These are phyloP conservation scores for Gardenia jasminoides DNA, from an alignment of 257 asterid genomes.

Conservation along the genomic window DNA sequence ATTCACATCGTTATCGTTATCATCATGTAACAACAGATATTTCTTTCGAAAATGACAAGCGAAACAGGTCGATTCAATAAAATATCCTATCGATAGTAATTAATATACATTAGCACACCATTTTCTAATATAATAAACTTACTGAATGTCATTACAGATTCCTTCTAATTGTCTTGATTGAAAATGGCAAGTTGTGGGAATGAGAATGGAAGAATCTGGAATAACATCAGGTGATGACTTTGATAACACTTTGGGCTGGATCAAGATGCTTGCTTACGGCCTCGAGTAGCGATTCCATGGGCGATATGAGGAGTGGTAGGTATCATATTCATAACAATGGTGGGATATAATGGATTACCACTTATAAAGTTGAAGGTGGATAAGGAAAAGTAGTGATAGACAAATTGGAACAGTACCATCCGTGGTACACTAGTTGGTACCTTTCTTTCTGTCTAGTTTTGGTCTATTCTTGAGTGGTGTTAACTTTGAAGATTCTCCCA, in stretches of 20 bases:
- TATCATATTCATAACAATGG: neutral
- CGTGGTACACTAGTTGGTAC: constrained; percentile 1
- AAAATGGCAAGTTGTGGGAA: neutral
- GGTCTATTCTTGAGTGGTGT: neutral
- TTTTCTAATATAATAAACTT: neutral
- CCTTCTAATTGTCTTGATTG: constrained; percentile 1
- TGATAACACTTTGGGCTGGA: neutral
- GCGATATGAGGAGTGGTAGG: neutral
- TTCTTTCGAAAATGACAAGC: neutral
- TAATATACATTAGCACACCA: no score
- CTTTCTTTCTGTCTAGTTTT: neutral
- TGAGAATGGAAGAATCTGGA: constrained; percentile 10
- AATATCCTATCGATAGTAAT: no score
- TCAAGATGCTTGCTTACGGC: constrained; percentile 8
- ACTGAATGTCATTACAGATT: neutral
- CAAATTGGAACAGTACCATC: neutral
- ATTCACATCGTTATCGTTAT: no score
- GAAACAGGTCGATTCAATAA: no score
- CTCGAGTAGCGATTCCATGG: constrained; percentile 20
- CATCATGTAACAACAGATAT: no score
- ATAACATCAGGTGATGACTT: constrained; percentile 1
- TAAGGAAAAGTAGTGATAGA: neutral
- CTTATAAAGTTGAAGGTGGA: constrained; percentile 18
- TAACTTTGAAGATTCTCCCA: neutral
- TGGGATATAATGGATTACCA: neutral